These are phyloP conservation scores for Astragalus glycyphyllos DNA, from an alignment of 306 rosid species.

Conservation along the genomic window DNA sequence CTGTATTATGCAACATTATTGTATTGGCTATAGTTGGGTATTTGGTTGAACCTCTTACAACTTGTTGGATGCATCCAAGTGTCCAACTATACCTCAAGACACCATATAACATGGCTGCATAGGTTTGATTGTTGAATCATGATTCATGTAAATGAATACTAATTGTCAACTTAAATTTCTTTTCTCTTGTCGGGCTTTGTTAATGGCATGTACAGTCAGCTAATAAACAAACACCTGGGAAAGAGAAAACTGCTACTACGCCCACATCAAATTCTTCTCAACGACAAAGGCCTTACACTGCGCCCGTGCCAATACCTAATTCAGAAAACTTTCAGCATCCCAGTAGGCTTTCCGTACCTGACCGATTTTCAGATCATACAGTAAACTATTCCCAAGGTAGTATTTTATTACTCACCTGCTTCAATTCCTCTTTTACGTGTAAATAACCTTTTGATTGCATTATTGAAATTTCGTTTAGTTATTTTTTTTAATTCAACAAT, in stretches of 20 bases:
- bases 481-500: slow-evolving; percentile 54
- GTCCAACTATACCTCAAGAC: slow-evolving; percentile 10
- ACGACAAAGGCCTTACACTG: slow-evolving; percentile 55
- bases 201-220: slow-evolving; percentile 38
- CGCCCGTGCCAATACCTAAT: slow-evolving; percentile 44
- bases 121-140: slow-evolving; percentile 12
- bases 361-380: slow-evolving; percentile 57
- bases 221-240: slow-evolving; percentile 80
- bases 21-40: slow-evolving; percentile 23
- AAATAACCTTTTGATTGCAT: neutral
- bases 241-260: slow-evolving; percentile 63
- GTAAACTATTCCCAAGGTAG: slow-evolving; percentile 68
- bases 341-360: slow-evolving; percentile 44
- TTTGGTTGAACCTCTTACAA: slow-evolving; percentile 22
- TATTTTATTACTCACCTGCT: slow-evolving; percentile 33
- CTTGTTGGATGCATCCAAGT: slow-evolving; percentile 16
- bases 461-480: slow-evolving; percentile 28
- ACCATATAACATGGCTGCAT: slow-evolving; percentile 17
- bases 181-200: slow-evolving; percentile 22
- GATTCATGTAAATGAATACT: slow-evolving; percentile 34
- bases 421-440: neutral
- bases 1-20: slow-evolving; percentile 16
- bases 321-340: slow-evolving; percentile 54
- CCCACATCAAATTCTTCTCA: slow-evolving; percentile 63
- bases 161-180: slow-evolving; percentile 25